A percentile compares a stretch with the other conserved stretches of the same genome.
These are phyloP conservation scores for Adansonia digitata DNA, from an alignment of 345 rosid genomes.

Conservation along the genomic window DNA sequence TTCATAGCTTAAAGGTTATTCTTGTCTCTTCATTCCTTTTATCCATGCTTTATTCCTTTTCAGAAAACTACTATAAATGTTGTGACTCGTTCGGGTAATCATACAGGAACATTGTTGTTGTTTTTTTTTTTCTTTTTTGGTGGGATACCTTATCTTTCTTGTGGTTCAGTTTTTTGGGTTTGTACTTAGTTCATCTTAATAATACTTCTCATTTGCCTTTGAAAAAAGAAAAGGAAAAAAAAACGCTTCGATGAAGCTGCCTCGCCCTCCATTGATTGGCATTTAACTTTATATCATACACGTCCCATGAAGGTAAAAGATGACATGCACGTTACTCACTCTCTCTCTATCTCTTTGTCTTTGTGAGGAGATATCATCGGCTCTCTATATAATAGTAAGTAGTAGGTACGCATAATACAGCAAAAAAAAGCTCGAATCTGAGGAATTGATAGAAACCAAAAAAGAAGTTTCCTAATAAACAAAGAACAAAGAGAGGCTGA, in stretches of 20 bases:
- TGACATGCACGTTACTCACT: constrained; percentile 33
- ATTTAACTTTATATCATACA: constrained; percentile 42
- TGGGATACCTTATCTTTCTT: too few relatives aligned
- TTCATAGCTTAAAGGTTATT: constrained; percentile 49
- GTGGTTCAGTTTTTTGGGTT: too few relatives aligned
- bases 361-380: constrained; percentile 10
- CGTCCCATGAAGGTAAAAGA: constrained; percentile 31
- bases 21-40: constrained; percentile 49
- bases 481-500: constrained; percentile 9
- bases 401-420: background rate
- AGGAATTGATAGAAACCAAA: constrained; percentile 25
- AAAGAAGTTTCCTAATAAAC: constrained; percentile 36
- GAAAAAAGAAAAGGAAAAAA: too few relatives aligned
- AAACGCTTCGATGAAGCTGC: constrained; percentile 58
- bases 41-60: too few relatives aligned
- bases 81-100: too few relatives aligned
- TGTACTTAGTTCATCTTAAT: too few relatives aligned
- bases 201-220: constrained; percentile 49
- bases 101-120: too few relatives aligned
- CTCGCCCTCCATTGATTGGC: constrained; percentile 24
- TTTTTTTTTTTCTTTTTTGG: too few relatives aligned
- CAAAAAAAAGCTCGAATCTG: constrained; percentile 34
- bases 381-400: background rate
- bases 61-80: too few relatives aligned
- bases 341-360: too few relatives aligned